phyloP scores from a whole-genome alignment of 345 rosid species.

The Crucihimalaya himalaica region DNA sequence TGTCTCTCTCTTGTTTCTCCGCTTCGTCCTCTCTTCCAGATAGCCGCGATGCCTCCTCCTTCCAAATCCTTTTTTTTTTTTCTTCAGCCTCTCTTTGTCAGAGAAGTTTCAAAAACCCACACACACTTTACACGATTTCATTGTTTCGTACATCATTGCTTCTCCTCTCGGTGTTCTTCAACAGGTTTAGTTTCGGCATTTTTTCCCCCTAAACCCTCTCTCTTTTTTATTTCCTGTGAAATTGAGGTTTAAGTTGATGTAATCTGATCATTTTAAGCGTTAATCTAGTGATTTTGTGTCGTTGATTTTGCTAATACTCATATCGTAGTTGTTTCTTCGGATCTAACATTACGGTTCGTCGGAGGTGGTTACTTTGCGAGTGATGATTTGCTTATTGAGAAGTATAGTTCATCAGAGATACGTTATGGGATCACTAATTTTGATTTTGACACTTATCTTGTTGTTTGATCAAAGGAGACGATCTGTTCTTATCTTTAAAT shows the following conservation, averaged over 20 bases:
- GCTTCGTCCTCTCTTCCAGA: conserved; percentile 20
- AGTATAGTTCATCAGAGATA: too few species aligned
- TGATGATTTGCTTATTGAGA: not conserved
- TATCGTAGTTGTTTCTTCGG: not conserved
- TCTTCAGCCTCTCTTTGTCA: conserved; percentile 20
- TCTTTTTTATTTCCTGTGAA: not conserved
- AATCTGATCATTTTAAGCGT: not conserved
- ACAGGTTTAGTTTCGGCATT: conserved; percentile 48
- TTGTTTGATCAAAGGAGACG: not conserved
- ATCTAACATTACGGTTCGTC: conserved; percentile 4
- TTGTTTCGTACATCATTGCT: conserved; percentile 63
- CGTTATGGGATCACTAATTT: not conserved
- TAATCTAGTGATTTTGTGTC: not conserved
- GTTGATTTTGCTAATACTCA: not conserved
- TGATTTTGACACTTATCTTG: not conserved
- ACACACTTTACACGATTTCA: conserved; percentile 70
- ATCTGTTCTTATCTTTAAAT: not conserved
- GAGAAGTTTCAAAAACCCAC: conserved; percentile 35
- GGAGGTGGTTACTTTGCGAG: not conserved
- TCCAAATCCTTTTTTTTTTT: too few species aligned
- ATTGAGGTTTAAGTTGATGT: not conserved
- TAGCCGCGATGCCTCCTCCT: conserved; percentile 55
- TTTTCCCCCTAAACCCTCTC: too few species aligned
- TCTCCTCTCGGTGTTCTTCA: conserved; percentile 92
- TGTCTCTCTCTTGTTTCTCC: too few species aligned